phyloP scores from a whole-genome alignment of 805 yeast species.

The Yarrowia deformans region DNA sequence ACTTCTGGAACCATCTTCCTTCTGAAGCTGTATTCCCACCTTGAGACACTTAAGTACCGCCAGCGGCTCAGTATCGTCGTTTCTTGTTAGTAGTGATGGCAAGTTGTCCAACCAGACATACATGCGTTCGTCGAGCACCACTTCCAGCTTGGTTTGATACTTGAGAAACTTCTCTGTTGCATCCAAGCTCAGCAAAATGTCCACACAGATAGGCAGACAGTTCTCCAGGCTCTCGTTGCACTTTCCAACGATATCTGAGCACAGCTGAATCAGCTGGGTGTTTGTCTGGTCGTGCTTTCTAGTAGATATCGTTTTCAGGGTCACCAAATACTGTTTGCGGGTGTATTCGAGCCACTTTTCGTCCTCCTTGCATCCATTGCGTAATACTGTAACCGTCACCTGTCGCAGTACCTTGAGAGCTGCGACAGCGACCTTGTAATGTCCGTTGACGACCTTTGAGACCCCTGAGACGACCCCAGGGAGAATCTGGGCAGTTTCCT shows the following conservation, averaged over 20 bases:
- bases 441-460: conserved; percentile 45
- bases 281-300: conserved; percentile 37
- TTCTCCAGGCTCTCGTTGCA: conserved; percentile 30
- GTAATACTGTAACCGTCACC: conserved; percentile 42
- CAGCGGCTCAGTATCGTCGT: conserved; percentile 45
- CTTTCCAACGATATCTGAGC: conserved; percentile 24
- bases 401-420: conserved; percentile 43
- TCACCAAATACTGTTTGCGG: conserved; percentile 57
- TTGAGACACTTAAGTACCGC: conserved; percentile 41
- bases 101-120: conserved; percentile 48
- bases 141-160: conserved; percentile 35
- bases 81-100: conserved; percentile 44
- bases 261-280: conserved; percentile 33
- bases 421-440: conserved; percentile 43
- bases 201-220: conserved; percentile 12
- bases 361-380: conserved; percentile 44
- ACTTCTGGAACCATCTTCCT: conserved; percentile 27
- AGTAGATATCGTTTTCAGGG: conserved; percentile 48
- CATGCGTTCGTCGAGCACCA: conserved; percentile 41
- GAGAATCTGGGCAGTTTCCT: conserved; percentile 46
- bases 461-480: conserved; percentile 50
- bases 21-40: conserved; percentile 22
- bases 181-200: conserved; percentile 13
- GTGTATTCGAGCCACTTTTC: conserved; percentile 68
- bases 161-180: conserved; percentile 34